These are phyloP conservation scores for Primulina eburnea DNA, from an alignment of 257 asterid species.

Conservation along the genomic window DNA sequence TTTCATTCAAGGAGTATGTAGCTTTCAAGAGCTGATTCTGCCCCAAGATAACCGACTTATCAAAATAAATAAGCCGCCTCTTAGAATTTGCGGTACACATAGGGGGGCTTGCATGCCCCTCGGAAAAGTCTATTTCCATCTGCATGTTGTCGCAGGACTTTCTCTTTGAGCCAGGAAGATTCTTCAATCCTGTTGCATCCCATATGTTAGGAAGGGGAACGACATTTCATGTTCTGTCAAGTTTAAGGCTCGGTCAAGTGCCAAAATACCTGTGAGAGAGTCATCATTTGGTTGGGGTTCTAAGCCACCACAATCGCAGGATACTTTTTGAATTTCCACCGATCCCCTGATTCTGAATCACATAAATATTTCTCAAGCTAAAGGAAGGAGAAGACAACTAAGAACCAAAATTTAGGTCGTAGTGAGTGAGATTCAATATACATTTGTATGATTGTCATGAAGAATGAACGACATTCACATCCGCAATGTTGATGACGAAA, in stretches of 20 bases:
- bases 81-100: slow-evolving; percentile 28
- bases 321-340: slow-evolving; percentile 26
- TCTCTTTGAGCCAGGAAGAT: slow-evolving; percentile 73
- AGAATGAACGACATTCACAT: background rate
- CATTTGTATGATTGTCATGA: background rate
- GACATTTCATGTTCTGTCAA: background rate
- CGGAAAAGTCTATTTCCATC: slow-evolving; percentile 29
- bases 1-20: background rate
- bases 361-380: background rate
- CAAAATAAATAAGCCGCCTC: slow-evolving; percentile 38
- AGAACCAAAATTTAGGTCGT: background rate
- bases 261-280: slow-evolving; percentile 34
- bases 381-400: background rate
- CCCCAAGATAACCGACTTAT: slow-evolving; percentile 26
- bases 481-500: background rate
- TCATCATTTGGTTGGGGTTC: slow-evolving; percentile 50
- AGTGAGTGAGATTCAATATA: background rate
- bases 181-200: slow-evolving; percentile 51
- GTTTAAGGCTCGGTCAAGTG: background rate
- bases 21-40: slow-evolving; percentile 23
- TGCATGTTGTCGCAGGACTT: slow-evolving; percentile 38
- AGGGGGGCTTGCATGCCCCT: slow-evolving; percentile 28
- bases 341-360: slow-evolving; percentile 59
- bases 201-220: slow-evolving; percentile 22
- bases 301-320: slow-evolving; percentile 54